Conservation (phyloP, 495 filamentous ascomycete species). For the Entonaema liquescens region DNA sequence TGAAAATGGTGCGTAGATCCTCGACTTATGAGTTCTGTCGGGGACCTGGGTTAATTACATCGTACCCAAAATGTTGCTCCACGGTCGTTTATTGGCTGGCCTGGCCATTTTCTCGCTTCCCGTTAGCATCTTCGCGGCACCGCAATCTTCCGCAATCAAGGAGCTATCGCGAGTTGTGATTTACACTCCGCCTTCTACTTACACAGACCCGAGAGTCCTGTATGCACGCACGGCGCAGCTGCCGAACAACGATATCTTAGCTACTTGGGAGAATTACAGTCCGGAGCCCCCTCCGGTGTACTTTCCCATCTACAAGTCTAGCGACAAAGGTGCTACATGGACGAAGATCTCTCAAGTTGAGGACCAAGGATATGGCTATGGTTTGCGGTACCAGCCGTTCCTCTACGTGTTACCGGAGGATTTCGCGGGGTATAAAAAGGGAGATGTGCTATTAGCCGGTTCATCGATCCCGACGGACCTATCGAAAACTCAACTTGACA, state of each 20-base stretch:
- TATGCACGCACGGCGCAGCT: constrained; percentile 65
- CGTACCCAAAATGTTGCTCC: constrained; percentile 21
- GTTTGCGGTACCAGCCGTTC: constrained; percentile 73
- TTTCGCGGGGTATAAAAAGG: constrained; percentile 64
- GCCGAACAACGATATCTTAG: constrained; percentile 59
- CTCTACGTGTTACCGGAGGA: constrained; percentile 66
- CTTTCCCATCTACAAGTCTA: constrained; percentile 72
- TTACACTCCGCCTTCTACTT: constrained; percentile 26
- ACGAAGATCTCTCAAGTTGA: constrained; percentile 66
- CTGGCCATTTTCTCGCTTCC: constrained; percentile 21
- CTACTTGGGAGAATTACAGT: constrained; percentile 73
- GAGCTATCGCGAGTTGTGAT: constrained; percentile 31
- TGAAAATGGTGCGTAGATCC: constrained; percentile 16
- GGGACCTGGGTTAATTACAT: not conserved
- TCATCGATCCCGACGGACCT: constrained; percentile 71
- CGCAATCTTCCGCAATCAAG: constrained; percentile 12
- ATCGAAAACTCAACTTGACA: constrained; percentile 69
- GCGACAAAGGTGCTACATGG: constrained; percentile 70
- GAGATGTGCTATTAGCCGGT: constrained; percentile 69
- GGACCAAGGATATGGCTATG: constrained; percentile 70
- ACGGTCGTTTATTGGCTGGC: constrained; percentile 14
- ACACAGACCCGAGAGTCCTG: constrained; percentile 54
- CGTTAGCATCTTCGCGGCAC: not conserved
- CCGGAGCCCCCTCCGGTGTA: constrained; percentile 64
- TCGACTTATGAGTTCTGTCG: not conserved